Evolutionary conservation across 352 stramenopile species (phyloP), one percentile per base, ranked within the genome.

Genomic region (Pythium sukuiense): DNA sequence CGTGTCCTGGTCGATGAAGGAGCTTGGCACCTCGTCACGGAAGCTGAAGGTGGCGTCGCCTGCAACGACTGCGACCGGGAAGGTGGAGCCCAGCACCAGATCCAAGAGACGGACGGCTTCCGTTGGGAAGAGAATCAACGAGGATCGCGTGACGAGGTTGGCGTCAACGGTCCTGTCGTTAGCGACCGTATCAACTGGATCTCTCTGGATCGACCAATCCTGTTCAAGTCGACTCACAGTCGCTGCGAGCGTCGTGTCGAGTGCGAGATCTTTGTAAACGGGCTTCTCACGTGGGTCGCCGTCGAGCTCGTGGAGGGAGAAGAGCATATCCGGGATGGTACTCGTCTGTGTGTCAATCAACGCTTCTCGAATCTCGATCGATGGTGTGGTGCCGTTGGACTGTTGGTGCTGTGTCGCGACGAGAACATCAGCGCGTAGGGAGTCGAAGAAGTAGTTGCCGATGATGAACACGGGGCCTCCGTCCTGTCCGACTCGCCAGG

Each of bases 391-490:
- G n/a, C 55, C 8, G 39, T 60, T 57, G 1, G 60, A 7, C 18
- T 59, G 29, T 6, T 30, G 16, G n/a, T 59, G 53, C 24, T 60
- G 33, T 35, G 71, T 67, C 18, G 88, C 77, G 0, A 79, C 70
- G 45, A 89, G 92, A 27, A 90, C 76, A 52, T 95, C 86, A 9
- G 84, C 73, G 1, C 77, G 81, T 1, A 95, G 66, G 48, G 86
- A 95, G 52, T 95, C 86, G 6, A 93, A 46, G 39, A 95, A 95
- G 55, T 95, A 95, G 45, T 95, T 95, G 9, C 83, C 86, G 14
- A 95, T 80, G 53, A 95, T 69, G n/a, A 88, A 83, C 9, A 93
- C 71, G 0, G 84, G 81, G 1, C 81, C 81, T 26, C 81, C 63
- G 12, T 92, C 69, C 8, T 58, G 63, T n/a, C 77, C 79, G 14